Conservation (phyloP, 345 rosid species). For the Gynandropsis gynandra region DNA sequence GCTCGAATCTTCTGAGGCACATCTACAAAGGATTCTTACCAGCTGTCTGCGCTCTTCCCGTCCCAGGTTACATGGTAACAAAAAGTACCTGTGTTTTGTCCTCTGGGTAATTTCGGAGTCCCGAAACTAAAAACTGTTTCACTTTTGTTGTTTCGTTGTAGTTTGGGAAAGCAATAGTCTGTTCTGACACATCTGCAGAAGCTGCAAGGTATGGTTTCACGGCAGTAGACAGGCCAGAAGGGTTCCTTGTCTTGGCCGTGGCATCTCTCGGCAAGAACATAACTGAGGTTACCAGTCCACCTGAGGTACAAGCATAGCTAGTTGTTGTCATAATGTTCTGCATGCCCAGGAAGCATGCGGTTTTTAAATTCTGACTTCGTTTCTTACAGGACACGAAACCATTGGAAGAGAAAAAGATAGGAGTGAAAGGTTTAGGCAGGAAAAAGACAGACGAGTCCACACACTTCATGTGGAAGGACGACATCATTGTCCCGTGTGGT, state of each 20-base stretch:
- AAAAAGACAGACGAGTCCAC: constrained; percentile 69
- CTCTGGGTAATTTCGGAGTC: neutral
- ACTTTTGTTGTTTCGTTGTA: neutral
- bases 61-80: constrained; percentile 70
- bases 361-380: neutral
- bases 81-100: neutral
- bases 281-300: constrained; percentile 37
- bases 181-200: constrained; percentile 78
- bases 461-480: constrained; percentile 52
- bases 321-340: neutral
- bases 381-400: constrained; percentile 40
- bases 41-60: constrained; percentile 59
- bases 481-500: constrained; percentile 72
- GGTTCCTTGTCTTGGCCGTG: constrained; percentile 61
- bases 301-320: constrained; percentile 36
- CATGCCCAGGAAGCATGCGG: neutral
- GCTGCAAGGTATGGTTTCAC: constrained; percentile 77
- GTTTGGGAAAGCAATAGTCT: constrained; percentile 82
- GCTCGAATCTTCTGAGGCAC: constrained; percentile 59
- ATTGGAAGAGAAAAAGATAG: constrained; percentile 51
- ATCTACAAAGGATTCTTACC: constrained; percentile 68
- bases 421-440: constrained; percentile 67
- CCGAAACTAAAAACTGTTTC: neutral
- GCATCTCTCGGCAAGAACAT: constrained; percentile 53
- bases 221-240: constrained; percentile 64